Evolutionary conservation across 345 rosid species (phyloP).

Genomic region (Melaleuca alternifolia): DNA sequence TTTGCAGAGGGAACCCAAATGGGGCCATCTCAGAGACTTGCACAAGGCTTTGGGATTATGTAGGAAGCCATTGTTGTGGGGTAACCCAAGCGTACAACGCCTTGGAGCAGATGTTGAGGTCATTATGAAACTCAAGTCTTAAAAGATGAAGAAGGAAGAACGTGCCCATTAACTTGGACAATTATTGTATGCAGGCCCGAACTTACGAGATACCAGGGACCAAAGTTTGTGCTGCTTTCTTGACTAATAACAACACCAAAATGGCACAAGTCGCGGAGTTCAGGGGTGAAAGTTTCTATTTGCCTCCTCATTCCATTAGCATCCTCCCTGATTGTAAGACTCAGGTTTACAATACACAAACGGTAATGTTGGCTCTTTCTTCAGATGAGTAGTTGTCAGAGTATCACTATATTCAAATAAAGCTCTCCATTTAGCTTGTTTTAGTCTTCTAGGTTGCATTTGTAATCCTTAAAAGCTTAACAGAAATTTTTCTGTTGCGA

Average conservation of each 20-base stretch:
- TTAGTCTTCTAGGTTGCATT: neutral
- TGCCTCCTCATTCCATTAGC: conserved; percentile 28
- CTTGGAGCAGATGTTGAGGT: conserved; percentile 43
- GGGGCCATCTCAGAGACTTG: conserved; percentile 71
- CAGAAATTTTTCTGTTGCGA: neutral
- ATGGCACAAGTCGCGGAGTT: conserved; percentile 2
- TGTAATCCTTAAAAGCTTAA: neutral
- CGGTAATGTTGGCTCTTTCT: conserved; percentile 1
- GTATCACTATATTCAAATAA: neutral
- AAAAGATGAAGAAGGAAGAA: neutral
- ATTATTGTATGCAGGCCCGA: conserved; percentile 30
- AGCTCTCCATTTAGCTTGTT: neutral
- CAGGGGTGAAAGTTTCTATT: conserved; percentile 9
- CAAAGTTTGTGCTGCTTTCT: conserved; percentile 65
- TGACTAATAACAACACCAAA: conserved; percentile 21
- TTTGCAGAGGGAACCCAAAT: conserved; percentile 68
- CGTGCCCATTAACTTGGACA: neutral
- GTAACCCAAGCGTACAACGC: conserved; percentile 18
- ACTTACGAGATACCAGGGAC: conserved; percentile 41
- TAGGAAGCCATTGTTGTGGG: conserved; percentile 70
- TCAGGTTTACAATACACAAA: conserved; percentile 18
- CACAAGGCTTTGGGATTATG: conserved; percentile 61
- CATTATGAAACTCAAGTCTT: neutral
- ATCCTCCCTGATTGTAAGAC: conserved; percentile 37
- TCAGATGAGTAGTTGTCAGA: neutral